Evolutionary conservation across 495 filamentous ascomycete species (phyloP), one percentile per base, ranked within the genome.

Genomic region (Filosporella fistucella): DNA sequence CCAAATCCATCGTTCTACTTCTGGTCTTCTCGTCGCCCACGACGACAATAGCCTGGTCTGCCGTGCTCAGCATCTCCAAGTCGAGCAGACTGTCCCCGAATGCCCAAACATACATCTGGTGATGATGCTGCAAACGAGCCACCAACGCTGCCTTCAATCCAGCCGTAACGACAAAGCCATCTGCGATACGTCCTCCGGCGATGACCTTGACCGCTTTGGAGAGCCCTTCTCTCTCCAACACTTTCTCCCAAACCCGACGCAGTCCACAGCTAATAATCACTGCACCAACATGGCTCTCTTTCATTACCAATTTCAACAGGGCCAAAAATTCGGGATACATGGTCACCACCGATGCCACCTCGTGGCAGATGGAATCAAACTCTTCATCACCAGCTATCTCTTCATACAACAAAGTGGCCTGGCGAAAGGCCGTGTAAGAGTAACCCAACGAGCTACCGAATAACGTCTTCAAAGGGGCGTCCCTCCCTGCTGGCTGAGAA

Each of bases 1-100:
- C 64, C 4, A 26, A 45, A 2, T 83, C 78, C 79, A 85, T 85
- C 0, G 61, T 68, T 46, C 66, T 72, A 62, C 80, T 85, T 45
- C 80, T 69, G 1, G 42, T 51, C 0, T 57, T 14, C 55, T 74
- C 60, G 5, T 75, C 58, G 18, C 81, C 78, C 18, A 81, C 77
- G 1, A 86, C 72, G 13, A 86, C 65, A 25, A 84, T 55, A 21
- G 80, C 77, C 48, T 74, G 47, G 56, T 85, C 56, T 23, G 81
- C 79, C 36, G 63, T 54, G 4, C 22, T 43, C 18, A 85, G 42
- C 82, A 86, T 86, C 13, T 63, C 59, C 20, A 86, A 22, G 57
- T 86, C 82, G 24, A 83, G 46, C 1, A 69, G 68, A 56, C 81
- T 80, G 52, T 85, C 80, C 44, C 84, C 81, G 55, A 86, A 81